Conservation (phyloP, 805 yeast genomes). For the Pichia cabralensis region DNA sequence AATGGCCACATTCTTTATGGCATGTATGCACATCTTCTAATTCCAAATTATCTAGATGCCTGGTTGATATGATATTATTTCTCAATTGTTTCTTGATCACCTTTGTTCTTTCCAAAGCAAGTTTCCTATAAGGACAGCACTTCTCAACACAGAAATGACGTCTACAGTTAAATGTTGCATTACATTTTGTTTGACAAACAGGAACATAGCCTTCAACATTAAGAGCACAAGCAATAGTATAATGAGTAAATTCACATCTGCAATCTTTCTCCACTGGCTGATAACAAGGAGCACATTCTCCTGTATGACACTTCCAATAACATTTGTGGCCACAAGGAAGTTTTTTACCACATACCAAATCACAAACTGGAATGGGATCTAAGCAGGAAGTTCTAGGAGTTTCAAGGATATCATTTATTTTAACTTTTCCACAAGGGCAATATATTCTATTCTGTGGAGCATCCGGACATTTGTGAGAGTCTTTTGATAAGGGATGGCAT, state of each 20-base stretch:
- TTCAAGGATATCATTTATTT: constrained; percentile 27
- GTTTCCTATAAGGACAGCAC: constrained; percentile 63
- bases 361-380: constrained; percentile 76
- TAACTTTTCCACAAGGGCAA: constrained; percentile 75
- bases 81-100: constrained; percentile 38
- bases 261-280: constrained; percentile 45
- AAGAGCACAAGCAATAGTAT: constrained; percentile 54
- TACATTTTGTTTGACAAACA: constrained; percentile 60
- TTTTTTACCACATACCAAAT: constrained; percentile 47
- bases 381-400: constrained; percentile 47
- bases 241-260: constrained; percentile 49
- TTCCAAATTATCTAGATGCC: constrained; percentile 38
- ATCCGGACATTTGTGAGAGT: constrained; percentile 41
- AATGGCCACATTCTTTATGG: constrained; percentile 50
- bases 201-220: constrained; percentile 43
- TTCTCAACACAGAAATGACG: constrained; percentile 61
- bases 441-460: constrained; percentile 50
- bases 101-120: constrained; percentile 49
- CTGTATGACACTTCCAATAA: constrained; percentile 62
- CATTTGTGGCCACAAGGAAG: constrained; percentile 70
- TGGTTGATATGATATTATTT: constrained; percentile 29
- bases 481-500: constrained; percentile 42
- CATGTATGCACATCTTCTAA: constrained; percentile 74
- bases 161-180: constrained; percentile 66
- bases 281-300: constrained; percentile 60